Evolutionary conservation across 345 rosid genomes (phyloP), one percentile per base, ranked within the genome.

Genomic region (Chamaenerion angustifolium): DNA sequence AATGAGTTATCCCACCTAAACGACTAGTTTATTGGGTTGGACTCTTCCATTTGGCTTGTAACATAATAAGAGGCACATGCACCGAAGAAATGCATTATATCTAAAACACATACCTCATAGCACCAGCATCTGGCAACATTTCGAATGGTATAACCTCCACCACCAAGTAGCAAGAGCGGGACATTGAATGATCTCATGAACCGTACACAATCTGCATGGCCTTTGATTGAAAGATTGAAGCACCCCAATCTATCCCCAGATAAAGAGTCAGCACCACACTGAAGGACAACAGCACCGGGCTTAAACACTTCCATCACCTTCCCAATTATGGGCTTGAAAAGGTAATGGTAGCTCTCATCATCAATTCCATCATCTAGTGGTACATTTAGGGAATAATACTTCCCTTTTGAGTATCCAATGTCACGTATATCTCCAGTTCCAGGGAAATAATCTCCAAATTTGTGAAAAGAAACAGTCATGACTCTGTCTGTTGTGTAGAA

Each of bases 111-210:
- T 63, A 69, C 84, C 84, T 78, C 84, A 19, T 72, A 78, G 73
- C 84, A 78, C 84, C 84, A 78, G 71, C 84, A 78, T 23, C 84
- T 77, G 42, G 84, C 84, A 37, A 78, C 84, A 58, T 78, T 78
- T 41, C 84, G 73, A 54, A 78, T 72, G 15, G 84, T 75, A 48
- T 78, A 78, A 53, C 84, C 84, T 17, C 84, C 84, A 43, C 84
- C 84, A 27, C 84, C 84, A 37, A 78, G 56, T 16, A 78, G 68
- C 60, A 78, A 65, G 8, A 78, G 43, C 18, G 84, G 84, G 59
- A 78, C 84, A 56, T 75, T 78, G 68, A 78, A 78, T 53, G 84
- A 78, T 67, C 84, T 72, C 84, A 78, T 78, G 52, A 56, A 78
- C 61, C 63, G 75, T 6, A 78, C 80, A 63, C 84, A 78, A 46